Base-by-base conservation (phyloP, 2,329 filamentous ascomycete genomes). In the Clarireedia homoeocarpa region DNA sequence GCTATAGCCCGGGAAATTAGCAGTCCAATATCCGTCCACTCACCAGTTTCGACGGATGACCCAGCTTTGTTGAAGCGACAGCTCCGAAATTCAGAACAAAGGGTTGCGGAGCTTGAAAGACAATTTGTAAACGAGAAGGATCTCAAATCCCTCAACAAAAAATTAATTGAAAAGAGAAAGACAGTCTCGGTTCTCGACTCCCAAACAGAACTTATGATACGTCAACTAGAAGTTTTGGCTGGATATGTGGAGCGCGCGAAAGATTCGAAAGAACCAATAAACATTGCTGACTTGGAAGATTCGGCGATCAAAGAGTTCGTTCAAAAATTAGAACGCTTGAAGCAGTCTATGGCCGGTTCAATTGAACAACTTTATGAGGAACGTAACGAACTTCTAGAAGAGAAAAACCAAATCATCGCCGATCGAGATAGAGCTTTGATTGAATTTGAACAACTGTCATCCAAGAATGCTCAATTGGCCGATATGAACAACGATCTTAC, bases 401-500 rank as follows among this genome's bases (percentile, higher is more conserved):
- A 97, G 70, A 90, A 92, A 68, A 84, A 85, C 57, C 86, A 85
- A 65, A 81, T 95, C 24, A 83, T 88, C 40, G 85, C 88, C 52
- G 88, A 94, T 75, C 90, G 95, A 65, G 92, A 97, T 71, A 90
- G 94, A 69, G 91, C 90, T 14, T 85, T 96, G 65, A 84, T 95
- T 66, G 94, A 99, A 68, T 97, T 96, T 67, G 94, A 97, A 74
- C 90, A 95, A 67, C 77, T 99, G 46, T 95, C 90, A 10, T 87
- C 86, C 56, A 96, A 96, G 77, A 99, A 99, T 69, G 87, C 89
- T 0, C 92, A 97, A 73, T 79, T 99, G 58, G 87, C 89, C 27
- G 90, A 96, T 66, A 84, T 97, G 77, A 97, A 99, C 74, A 95
- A 96, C 65, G 89, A 96, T 68, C 77, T 99, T 55, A 91, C 95